Percentiles rank a stretch among this genome's conserved stretches.
These are phyloP conservation scores for Smallanthus sonchifolius DNA, from an alignment of 129 eudicot species.

Conservation along the genomic window DNA sequence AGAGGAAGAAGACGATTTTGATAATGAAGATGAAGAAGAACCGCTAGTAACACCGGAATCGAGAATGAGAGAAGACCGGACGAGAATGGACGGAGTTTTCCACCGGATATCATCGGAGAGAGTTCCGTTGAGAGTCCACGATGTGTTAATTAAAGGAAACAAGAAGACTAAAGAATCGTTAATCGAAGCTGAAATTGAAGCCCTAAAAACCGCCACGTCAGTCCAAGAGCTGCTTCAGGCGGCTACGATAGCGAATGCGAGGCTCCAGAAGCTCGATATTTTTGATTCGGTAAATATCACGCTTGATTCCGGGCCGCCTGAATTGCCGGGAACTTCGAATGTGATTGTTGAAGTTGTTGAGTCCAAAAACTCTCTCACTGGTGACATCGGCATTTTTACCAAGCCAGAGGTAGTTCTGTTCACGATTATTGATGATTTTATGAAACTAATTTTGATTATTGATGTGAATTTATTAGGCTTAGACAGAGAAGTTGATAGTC, in stretches of 20 bases:
- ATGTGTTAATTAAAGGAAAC: slow-evolving; percentile 78
- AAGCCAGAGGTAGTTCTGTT: slow-evolving; percentile 41
- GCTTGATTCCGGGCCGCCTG: slow-evolving; percentile 81
- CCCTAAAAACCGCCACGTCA: slow-evolving; percentile 45
- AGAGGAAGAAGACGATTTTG: slow-evolving; percentile 16
- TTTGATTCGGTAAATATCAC: slow-evolving; percentile 49
- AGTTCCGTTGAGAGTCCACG: slow-evolving; percentile 75
- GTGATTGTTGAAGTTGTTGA: slow-evolving; percentile 63
- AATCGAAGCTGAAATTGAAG: slow-evolving; percentile 59
- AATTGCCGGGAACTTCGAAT: slow-evolving; percentile 79
- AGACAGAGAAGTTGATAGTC: background rate
- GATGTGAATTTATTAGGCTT: background rate
- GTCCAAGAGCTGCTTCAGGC: slow-evolving; percentile 46
- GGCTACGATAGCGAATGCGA: slow-evolving; percentile 29
- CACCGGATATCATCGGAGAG: slow-evolving; percentile 46
- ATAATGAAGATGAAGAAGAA: slow-evolving; percentile 31
- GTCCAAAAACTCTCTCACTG: slow-evolving; percentile 26
- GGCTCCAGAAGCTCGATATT: slow-evolving; percentile 35
- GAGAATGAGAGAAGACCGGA: slow-evolving; percentile 22
- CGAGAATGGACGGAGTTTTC: slow-evolving; percentile 40
- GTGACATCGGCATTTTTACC: slow-evolving; percentile 29
- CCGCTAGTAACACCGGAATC: slow-evolving; percentile 23
- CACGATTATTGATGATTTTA: background rate
- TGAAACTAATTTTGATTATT: background rate
- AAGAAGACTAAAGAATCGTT: slow-evolving; percentile 59